phyloP scores from a whole-genome alignment of 371 early-diverging fungal genomes.

The Chytridiales sp. region DNA sequence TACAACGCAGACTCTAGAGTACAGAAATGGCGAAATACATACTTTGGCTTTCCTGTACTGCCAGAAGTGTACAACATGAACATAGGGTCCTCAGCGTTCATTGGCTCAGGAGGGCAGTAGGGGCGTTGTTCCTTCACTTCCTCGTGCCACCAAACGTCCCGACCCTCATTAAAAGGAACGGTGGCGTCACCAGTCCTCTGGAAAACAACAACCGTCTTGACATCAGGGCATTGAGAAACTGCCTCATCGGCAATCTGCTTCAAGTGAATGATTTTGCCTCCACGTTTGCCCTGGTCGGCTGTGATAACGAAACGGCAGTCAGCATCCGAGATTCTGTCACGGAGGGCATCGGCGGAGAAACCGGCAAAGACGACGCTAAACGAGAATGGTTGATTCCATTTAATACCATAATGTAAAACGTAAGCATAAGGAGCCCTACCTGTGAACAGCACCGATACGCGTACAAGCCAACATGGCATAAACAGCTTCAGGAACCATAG shows the following conservation, averaged over 20 bases:
- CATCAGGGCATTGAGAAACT: conserved; percentile 64
- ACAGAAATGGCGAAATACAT: conserved; percentile 78
- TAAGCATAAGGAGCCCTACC: conserved; percentile 11
- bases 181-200: conserved; percentile 77
- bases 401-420: neutral
- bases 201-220: conserved; percentile 81
- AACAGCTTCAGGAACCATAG: conserved; percentile 94
- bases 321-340: conserved; percentile 79
- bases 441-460: conserved; percentile 87
- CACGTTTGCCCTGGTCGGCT: conserved; percentile 84
- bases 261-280: conserved; percentile 82
- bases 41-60: no score
- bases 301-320: conserved; percentile 73
- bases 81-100: conserved; percentile 83
- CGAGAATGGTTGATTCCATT: neutral
- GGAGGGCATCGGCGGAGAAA: conserved; percentile 80
- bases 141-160: conserved; percentile 90
- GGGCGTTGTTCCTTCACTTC: conserved; percentile 70
- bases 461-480: conserved; percentile 94
- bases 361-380: conserved; percentile 77
- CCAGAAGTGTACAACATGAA: conserved; percentile 95
- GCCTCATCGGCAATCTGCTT: conserved; percentile 93
- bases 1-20: no score
- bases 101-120: conserved; percentile 74
- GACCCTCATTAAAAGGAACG: conserved; percentile 67